Conservation (phyloP, 208 protist genomes). For the Trichomonas gallinae region DNA sequence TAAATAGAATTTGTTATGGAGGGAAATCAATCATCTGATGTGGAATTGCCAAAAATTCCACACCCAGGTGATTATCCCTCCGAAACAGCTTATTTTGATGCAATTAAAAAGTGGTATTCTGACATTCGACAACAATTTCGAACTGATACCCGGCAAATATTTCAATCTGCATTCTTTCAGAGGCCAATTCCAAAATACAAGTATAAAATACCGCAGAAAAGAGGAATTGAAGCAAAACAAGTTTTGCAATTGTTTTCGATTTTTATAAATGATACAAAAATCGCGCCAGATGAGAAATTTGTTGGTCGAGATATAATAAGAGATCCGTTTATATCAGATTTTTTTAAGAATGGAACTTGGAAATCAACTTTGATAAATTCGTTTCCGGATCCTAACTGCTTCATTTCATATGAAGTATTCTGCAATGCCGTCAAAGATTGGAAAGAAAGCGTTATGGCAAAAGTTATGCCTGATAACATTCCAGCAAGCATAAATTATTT, state of each 20-base stretch:
- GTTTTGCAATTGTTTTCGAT: background rate
- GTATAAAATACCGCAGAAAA: background rate
- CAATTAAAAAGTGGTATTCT: background rate
- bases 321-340: background rate
- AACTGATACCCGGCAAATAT: background rate
- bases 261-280: background rate
- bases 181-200: background rate
- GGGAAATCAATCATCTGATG: too few species aligned
- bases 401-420: background rate
- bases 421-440: background rate
- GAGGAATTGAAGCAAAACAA: background rate
- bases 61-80: background rate
- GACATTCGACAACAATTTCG: background rate
- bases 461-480: background rate
- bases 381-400: background rate
- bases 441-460: background rate
- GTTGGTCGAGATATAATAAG: background rate
- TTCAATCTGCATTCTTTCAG: background rate
- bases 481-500: background rate
- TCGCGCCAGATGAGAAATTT: background rate
- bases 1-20: too few species aligned
- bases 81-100: background rate
- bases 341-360: background rate
- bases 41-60: background rate
- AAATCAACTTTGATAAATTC: background rate